Percentiles rank a stretch among this genome's conserved stretches.
Conservation (phyloP, 2,329 filamentous ascomycete species). For the Immersiporthe knoxdaviesiana region DNA sequence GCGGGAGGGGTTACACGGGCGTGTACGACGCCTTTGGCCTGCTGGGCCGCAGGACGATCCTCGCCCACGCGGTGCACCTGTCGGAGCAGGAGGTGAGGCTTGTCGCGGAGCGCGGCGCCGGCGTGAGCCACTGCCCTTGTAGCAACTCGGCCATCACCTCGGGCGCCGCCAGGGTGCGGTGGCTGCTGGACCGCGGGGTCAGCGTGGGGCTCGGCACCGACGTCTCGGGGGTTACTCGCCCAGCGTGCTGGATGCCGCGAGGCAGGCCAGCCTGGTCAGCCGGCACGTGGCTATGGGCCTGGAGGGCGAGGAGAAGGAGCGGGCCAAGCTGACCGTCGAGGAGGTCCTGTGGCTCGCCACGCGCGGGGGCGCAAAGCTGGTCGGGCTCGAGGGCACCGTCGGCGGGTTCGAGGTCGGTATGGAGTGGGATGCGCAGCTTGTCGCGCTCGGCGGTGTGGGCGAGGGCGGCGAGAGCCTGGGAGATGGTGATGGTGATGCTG, state of each 20-base stretch:
- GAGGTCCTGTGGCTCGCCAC: slow-evolving; percentile 89
- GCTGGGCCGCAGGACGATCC: slow-evolving; percentile 72
- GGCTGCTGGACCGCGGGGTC: slow-evolving; percentile 73
- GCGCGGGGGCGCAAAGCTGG: slow-evolving; percentile 79
- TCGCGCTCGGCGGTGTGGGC: slow-evolving; percentile 62
- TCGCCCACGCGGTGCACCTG: slow-evolving; percentile 85
- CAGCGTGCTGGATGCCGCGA: slow-evolving; percentile 78
- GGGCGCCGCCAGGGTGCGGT: slow-evolving; percentile 75
- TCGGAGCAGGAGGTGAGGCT: slow-evolving; percentile 66
- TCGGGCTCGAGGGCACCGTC: slow-evolving; percentile 72
- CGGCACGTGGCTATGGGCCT: slow-evolving; percentile 66
- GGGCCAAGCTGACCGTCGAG: slow-evolving; percentile 75
- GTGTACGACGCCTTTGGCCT: slow-evolving; percentile 79
- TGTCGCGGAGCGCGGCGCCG: slow-evolving; percentile 63
- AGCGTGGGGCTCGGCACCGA: slow-evolving; percentile 88
- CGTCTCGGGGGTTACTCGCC: slow-evolving; percentile 82
- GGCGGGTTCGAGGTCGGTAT: slow-evolving; percentile 85
- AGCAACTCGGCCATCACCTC: slow-evolving; percentile 83
- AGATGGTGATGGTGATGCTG: neutral
- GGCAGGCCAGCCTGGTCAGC: slow-evolving; percentile 79
- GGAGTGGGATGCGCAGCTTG: slow-evolving; percentile 88
- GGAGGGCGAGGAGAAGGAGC: slow-evolving; percentile 39
- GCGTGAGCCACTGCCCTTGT: slow-evolving; percentile 84
- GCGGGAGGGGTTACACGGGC: slow-evolving; percentile 59
- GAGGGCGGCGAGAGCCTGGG: slow-evolving; percentile 45